Evolutionary conservation across 352 stramenopile species (phyloP).

Genomic region (Phytophthora agathidicida): DNA sequence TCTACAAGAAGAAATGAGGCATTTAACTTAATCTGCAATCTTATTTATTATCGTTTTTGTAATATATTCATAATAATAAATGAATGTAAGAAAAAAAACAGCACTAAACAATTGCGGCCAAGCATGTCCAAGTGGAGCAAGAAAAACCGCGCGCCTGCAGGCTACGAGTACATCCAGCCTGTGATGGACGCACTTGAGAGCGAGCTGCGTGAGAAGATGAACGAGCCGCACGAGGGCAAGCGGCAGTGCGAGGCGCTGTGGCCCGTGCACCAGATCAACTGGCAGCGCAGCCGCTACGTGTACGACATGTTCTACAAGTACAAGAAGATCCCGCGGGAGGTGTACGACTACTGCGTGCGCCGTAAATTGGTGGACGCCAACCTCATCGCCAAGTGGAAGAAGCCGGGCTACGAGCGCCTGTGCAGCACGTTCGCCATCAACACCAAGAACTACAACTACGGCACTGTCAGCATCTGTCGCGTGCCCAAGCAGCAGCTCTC

Average conservation of each 20-base stretch:
- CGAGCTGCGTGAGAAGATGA: slow-evolving; percentile 97
- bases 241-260: slow-evolving; percentile 98
- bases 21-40: no score
- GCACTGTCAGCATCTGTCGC: slow-evolving; percentile 97
- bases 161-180: slow-evolving; percentile 96
- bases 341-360: slow-evolving; percentile 98
- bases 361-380: slow-evolving; percentile 96
- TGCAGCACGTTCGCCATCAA: slow-evolving; percentile 99
- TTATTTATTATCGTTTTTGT: no score
- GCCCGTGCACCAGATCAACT: slow-evolving; percentile 99
- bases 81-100: no score
- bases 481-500: slow-evolving; percentile 95
- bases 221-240: slow-evolving; percentile 97
- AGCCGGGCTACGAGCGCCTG: slow-evolving; percentile 97
- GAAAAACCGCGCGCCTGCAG: slow-evolving; percentile 87
- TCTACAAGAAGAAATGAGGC: no score
- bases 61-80: no score
- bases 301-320: slow-evolving; percentile 99
- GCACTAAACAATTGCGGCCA: neutral
- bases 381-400: slow-evolving; percentile 99
- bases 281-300: slow-evolving; percentile 98
- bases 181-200: slow-evolving; percentile 97
- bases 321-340: slow-evolving; percentile 92
- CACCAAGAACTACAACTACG: slow-evolving; percentile 99
- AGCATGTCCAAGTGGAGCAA: slow-evolving; percentile 90